Base-by-base conservation (phyloP, 2,329 filamentous ascomycete genomes). In the Venturia nashicola region DNA sequence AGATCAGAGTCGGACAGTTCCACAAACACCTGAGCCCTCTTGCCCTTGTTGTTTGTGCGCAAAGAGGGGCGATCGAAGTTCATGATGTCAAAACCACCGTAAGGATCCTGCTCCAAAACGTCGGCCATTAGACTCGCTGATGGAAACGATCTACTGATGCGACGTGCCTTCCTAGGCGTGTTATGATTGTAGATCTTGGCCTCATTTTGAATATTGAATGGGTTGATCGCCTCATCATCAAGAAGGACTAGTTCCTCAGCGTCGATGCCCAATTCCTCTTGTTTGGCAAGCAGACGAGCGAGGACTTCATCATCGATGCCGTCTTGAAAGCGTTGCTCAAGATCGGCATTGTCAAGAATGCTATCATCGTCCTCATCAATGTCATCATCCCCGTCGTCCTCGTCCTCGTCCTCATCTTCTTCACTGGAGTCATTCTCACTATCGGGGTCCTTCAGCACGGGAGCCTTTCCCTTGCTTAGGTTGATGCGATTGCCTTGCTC, bases 1-100 rank as follows among this genome's bases (percentile, higher is more conserved):
- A 90, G 72, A 62, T 92, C 89, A 0, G 83, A 84, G 68, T 92
- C 89, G 0, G 82, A 83, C 9, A 88, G 73, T 27, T 83, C 77
- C 63, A 86, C 77, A 16, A 51, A 32, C 23, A 59, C 1, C 12
- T 57, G 32, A 5, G 79, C 73, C 5, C 76, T 70, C 27, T 74
- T 75, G 69, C 74, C 75, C 61, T 72, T 71, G 61, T 72, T 75
- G 67, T 76, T 78, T 66, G 81, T 84, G 64, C 80, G 82, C 6
- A 91, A 73, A 62, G 85, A 90, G 1, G 86, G 85, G 34, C 86
- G 81, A 18, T 89, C 83, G 76, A 89, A 90, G 70, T 96, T 90
- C 87, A 94, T 93, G 55, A 95, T 79, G 70, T 96, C 91, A 67
- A 96, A 87, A 9, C 85, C 88, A 66, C 87, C 85, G 64, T 86